phyloP scores from a whole-genome alignment of 2,329 filamentous ascomycete genomes.

The Cercospora canescens region DNA sequence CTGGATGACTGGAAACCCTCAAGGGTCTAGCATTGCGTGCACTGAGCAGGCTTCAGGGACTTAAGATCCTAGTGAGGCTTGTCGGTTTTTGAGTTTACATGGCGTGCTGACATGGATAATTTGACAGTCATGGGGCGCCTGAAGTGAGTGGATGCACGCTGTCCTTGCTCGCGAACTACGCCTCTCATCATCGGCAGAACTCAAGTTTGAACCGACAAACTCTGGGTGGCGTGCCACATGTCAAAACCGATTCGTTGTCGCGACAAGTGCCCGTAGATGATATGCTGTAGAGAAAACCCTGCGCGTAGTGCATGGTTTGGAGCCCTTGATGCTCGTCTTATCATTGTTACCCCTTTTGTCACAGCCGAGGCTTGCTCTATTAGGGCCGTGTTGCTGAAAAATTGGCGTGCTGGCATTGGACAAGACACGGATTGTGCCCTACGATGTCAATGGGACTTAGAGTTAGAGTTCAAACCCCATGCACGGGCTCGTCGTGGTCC shows the following conservation, averaged over 20 bases:
- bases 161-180: neutral
- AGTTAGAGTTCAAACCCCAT: neutral
- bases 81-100: conserved; percentile 9
- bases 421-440: neutral
- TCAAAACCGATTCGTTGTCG: neutral
- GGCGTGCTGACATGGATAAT: neutral
- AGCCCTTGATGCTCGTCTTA: neutral
- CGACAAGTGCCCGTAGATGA: neutral
- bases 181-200: neutral
- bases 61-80: conserved; percentile 1
- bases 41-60: neutral
- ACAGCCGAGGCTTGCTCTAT: neutral
- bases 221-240: neutral
- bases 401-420: neutral
- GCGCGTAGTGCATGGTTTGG: no score
- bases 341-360: neutral
- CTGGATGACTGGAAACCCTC: neutral
- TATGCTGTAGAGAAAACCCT: no score
- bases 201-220: neutral
- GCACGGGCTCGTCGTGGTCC: neutral
- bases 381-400: neutral
- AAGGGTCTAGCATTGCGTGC: conserved; percentile 5
- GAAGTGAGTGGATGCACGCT: neutral
- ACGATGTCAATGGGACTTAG: neutral
- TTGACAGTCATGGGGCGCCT: neutral